Percentiles rank a stretch among this genome's conserved stretches.
These are phyloP conservation scores for Lojkania enalia DNA, from an alignment of 2,329 filamentous ascomycete species.

Conservation along the genomic window DNA sequence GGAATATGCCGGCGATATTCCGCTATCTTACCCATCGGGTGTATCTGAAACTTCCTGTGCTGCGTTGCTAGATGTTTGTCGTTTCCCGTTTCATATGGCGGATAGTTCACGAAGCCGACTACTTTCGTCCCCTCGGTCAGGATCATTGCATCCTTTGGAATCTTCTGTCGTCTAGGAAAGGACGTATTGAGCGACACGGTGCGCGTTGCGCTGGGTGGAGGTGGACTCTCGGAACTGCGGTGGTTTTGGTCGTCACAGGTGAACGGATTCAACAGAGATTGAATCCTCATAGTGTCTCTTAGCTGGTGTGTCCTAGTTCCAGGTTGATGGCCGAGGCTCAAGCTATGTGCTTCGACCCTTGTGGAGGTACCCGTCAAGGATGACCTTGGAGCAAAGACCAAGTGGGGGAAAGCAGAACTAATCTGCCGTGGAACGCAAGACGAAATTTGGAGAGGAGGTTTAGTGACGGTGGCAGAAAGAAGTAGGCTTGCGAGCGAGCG, in stretches of 20 bases:
- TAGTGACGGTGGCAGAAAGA: conserved; percentile 21
- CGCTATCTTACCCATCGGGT: conserved; percentile 65
- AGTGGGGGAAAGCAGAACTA: conserved; percentile 17
- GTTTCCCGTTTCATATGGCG: conserved; percentile 66
- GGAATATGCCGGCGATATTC: conserved; percentile 70
- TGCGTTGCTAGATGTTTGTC: conserved; percentile 60
- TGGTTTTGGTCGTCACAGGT: conserved; percentile 21
- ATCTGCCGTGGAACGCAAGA: conserved; percentile 28
- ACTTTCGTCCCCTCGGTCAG: conserved; percentile 62
- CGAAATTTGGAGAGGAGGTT: conserved; percentile 20
- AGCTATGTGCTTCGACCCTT: conserved; percentile 16
- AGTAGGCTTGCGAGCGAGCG: conserved; percentile 23
- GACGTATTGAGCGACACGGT: conserved; percentile 10
- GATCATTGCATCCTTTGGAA: conserved; percentile 66
- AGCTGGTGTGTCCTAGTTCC: neutral
- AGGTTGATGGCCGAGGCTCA: conserved; percentile 8
- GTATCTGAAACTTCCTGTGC: conserved; percentile 67
- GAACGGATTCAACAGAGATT: conserved; percentile 46
- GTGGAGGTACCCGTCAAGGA: conserved; percentile 19
- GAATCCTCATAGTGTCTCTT: conserved; percentile 43
- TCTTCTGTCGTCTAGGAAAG: conserved; percentile 54
- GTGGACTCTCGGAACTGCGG: conserved; percentile 18
- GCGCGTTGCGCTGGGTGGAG: conserved; percentile 12
- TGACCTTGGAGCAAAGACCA: conserved; percentile 23
- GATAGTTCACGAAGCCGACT: conserved; percentile 71